Evolutionary conservation across 192 early-diverging fungal species (phyloP), one percentile per base, ranked within the genome.

Genomic region (Rhizophagus clarus): DNA sequence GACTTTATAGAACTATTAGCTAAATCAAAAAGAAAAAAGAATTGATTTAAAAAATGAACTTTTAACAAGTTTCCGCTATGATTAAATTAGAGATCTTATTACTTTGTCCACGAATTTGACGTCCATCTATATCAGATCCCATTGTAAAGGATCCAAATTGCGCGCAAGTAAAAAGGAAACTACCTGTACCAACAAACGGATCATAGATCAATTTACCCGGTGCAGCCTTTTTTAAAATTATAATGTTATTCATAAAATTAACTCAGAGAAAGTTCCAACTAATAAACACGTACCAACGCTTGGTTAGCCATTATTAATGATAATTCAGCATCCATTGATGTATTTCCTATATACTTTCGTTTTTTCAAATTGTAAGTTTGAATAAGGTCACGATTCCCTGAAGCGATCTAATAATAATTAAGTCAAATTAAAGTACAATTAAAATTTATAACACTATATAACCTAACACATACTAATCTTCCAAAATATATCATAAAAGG

Each of bases 271-370:
- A 56, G 37, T 9, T 45, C 1, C 8, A 29, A 40, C 22, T 14
- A 17, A 31, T 29, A 24, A 77, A 77, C 40, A 12, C 88, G 76
- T 22, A 94, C 95, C 67, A 96, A 83, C 10, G 95, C 98, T 83
- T 95, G 93, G 78, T 99, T 99, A 3, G 96, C 95, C 96, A 97
- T 98, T 49, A 99, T 88, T 40, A 99, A 84, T 1, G 97, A 98
- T 61, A 99, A 86, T 84, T 99, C 96, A 10, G 98, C 96, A 82
- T 99, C 98, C 98, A 99, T 99, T 34, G 94, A 93, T 1, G 98
- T 99, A 40, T 93, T 99, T 34, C 98, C 98, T 66, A 99, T 82
- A 78, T 99, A 99, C 64, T 88, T 89, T 72, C 98, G 86, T 82
- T 98, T 97, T 87, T 99, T 99, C 60, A 99, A 88, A 84, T 97